These are phyloP conservation scores for Wickerhamiella lipophila DNA, from an alignment of 805 yeast species.

Conservation along the genomic window DNA sequence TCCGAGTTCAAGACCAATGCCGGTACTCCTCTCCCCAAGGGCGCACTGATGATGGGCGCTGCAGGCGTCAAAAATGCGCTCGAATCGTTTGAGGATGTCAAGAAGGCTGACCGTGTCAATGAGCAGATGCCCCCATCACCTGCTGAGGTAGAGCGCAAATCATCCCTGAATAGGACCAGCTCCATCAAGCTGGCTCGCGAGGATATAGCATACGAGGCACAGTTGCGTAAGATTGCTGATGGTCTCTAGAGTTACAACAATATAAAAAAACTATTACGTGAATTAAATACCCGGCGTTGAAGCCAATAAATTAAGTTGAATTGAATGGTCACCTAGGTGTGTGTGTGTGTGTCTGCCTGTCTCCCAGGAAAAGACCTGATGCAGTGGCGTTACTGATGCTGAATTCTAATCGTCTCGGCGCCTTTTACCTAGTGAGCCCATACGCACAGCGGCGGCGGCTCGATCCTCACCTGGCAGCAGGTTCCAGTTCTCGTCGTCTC, in stretches of 20 bases:
- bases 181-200: conserved; percentile 17
- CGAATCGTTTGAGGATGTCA: conserved; percentile 69
- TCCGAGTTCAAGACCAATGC: conserved; percentile 60
- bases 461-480: neutral
- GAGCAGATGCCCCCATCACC: conserved; percentile 79
- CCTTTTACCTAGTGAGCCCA: conserved; percentile 3
- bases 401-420: neutral
- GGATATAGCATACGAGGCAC: conserved; percentile 12
- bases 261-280: too few relatives aligned
- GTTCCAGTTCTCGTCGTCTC: conserved; percentile 12
- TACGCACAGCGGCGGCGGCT: conserved; percentile 5
- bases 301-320: neutral
- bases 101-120: conserved; percentile 62
- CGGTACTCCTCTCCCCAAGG: conserved; percentile 75
- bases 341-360: too few relatives aligned
- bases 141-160: conserved; percentile 40
- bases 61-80: conserved; percentile 65
- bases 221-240: conserved; percentile 11
- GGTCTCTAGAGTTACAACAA: conserved; percentile 1
- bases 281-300: conserved; percentile 2
- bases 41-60: conserved; percentile 69
- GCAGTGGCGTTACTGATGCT: too few relatives aligned
- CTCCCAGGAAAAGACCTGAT: too few relatives aligned
- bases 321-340: too few relatives aligned
- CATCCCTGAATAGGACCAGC: conserved; percentile 35